Evolutionary conservation across 2,329 filamentous ascomycete species (phyloP).

Genomic region (Xylaria digitata): DNA sequence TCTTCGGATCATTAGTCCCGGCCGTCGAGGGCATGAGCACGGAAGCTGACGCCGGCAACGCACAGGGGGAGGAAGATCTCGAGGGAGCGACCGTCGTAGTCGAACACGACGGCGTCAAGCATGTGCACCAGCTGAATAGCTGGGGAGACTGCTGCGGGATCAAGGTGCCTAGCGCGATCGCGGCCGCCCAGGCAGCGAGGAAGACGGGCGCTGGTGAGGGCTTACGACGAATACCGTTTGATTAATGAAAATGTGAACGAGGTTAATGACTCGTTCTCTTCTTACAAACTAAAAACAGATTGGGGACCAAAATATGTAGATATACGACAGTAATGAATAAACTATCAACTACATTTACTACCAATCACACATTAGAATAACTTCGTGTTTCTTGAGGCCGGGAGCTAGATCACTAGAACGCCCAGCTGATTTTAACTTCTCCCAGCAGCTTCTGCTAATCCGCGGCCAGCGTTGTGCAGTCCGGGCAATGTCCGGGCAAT

Average conservation of each 20-base stretch:
- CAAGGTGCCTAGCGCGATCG: constrained; percentile 93
- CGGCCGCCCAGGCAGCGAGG: constrained; percentile 87
- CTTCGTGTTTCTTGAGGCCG: not conserved
- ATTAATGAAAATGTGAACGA: constrained; percentile 58
- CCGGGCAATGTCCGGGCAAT: too few relatives aligned
- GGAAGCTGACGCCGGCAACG: constrained; percentile 63
- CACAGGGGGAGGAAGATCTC: constrained; percentile 61
- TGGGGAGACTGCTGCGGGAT: constrained; percentile 99
- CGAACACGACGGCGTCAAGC: constrained; percentile 71
- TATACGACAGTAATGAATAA: not conserved
- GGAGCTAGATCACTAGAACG: too few relatives aligned
- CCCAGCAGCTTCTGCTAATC: too few relatives aligned
- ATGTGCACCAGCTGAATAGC: constrained; percentile 76
- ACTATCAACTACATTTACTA: not conserved
- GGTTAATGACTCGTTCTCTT: not conserved
- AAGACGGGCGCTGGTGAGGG: constrained; percentile 72
- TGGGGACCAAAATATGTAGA: not conserved
- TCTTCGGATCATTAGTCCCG: constrained; percentile 88
- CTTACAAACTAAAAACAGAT: not conserved
- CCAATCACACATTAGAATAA: too few relatives aligned
- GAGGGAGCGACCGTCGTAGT: constrained; percentile 72
- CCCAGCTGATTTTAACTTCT: too few relatives aligned
- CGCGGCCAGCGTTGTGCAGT: too few relatives aligned
- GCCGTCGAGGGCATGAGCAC: constrained; percentile 84
- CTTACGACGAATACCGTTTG: constrained; percentile 83